Percentiles rank a stretch among this genome's conserved stretches.
Conservation (phyloP, 202 grass and related monocot genomes). For the Musa balbisiana region DNA sequence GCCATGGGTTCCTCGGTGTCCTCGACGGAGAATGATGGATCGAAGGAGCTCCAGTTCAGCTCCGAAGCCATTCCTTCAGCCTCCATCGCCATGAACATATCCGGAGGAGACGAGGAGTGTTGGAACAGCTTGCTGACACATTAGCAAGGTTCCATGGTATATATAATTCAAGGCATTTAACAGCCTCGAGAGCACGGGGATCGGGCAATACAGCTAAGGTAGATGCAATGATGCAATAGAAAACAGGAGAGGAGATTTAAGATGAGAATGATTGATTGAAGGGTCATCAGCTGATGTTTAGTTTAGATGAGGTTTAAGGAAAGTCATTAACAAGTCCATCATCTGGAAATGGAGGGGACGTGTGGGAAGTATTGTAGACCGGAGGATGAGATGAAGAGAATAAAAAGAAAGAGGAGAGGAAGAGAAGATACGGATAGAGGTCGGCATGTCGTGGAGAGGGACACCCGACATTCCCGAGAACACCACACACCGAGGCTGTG, state of each 20-base stretch:
- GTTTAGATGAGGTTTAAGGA: background rate
- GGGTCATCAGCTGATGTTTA: background rate
- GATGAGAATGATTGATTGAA: background rate
- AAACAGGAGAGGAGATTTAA: background rate
- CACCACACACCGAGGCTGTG: background rate
- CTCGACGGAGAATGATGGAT: constrained; percentile 26
- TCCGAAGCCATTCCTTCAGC: background rate
- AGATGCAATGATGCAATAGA: background rate
- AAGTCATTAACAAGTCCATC: background rate
- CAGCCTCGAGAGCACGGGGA: too few species aligned
- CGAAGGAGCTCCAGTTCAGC: constrained; percentile 30
- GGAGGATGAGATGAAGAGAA: background rate
- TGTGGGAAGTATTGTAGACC: background rate
- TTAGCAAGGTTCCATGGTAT: too few species aligned
- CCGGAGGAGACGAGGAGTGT: too few species aligned
- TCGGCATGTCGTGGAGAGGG: background rate
- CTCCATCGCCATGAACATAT: background rate
- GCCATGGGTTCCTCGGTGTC: constrained; percentile 49
- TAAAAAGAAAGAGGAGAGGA: background rate
- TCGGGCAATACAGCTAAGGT: background rate
- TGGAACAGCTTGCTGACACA: too few species aligned
- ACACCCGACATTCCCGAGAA: background rate
- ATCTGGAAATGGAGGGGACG: background rate
- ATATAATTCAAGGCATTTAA: too few species aligned
- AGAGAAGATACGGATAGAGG: constrained; percentile 8